Evolutionary conservation across 75 land plant genomes (phyloP).

Genomic region (Sequoia sempervirens): DNA sequence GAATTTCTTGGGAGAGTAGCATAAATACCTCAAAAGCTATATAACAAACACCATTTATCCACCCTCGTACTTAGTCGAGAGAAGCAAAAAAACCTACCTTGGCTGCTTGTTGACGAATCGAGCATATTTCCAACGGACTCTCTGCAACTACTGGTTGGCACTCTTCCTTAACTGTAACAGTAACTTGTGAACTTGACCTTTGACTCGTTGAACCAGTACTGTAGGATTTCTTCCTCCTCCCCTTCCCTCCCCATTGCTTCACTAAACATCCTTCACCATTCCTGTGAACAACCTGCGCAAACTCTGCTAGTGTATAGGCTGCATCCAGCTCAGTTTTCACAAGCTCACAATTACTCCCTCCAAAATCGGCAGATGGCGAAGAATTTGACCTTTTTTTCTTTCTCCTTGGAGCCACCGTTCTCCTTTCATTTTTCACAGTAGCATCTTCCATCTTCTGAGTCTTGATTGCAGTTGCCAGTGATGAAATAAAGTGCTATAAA

Average conservation of each 20-base stretch:
- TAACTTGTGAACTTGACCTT: not conserved
- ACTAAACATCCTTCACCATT: not conserved
- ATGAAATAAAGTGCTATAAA: not conserved
- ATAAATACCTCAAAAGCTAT: not conserved
- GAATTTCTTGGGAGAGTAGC: not conserved
- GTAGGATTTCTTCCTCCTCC: not conserved
- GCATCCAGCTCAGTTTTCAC: not conserved
- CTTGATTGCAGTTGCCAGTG: not conserved
- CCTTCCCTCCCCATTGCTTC: not conserved
- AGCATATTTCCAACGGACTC: not conserved
- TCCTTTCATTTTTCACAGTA: not conserved
- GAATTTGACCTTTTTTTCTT: not conserved
- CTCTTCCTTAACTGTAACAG: not conserved
- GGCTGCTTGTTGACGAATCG: not conserved
- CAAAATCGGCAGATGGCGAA: not conserved
- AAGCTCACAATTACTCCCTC: not conserved
- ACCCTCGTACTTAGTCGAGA: no score
- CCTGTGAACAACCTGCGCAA: not conserved
- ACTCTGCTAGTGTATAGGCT: not conserved
- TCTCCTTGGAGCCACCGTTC: not conserved
- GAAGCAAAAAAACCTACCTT: not conserved
- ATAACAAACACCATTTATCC: no score
- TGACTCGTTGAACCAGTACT: not conserved
- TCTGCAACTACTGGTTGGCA: not conserved
- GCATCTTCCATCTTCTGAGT: not conserved